Percentiles rank a stretch among this genome's conserved stretches.
Conservation (phyloP, 768 basidiomycete genomes). For the Rossbeevera mucosa region DNA sequence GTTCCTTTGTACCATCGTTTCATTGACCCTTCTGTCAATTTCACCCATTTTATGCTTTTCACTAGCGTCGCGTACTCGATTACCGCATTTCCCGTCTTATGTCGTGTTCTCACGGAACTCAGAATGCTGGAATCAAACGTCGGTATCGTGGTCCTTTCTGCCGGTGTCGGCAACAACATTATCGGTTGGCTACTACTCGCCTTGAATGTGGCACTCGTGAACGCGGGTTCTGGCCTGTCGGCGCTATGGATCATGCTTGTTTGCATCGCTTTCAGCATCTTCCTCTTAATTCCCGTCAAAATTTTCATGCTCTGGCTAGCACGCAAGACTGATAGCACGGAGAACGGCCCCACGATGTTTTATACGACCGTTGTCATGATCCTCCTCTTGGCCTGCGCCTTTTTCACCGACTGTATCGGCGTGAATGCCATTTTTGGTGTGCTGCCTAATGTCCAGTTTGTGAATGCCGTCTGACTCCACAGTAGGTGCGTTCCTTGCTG, state of each 20-base stretch:
- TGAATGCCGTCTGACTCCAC: background rate
- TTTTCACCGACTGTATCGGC: conserved; percentile 91
- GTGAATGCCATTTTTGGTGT: conserved; percentile 87
- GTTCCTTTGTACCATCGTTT: conserved; percentile 54
- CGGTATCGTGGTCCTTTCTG: conserved; percentile 88
- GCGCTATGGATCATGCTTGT: conserved; percentile 82
- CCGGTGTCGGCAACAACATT: conserved; percentile 87
- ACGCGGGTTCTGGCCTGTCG: conserved; percentile 74
- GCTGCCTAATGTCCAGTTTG: background rate
- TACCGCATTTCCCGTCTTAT: conserved; percentile 82
- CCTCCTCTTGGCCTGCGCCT: conserved; percentile 79
- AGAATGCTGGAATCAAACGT: conserved; percentile 89
- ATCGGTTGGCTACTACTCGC: conserved; percentile 88
- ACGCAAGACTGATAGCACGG: conserved; percentile 68
- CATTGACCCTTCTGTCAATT: conserved; percentile 59
- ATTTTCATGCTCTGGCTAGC: conserved; percentile 66
- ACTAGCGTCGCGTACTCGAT: conserved; percentile 88
- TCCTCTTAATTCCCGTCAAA: conserved; percentile 68
- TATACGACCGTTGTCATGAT: conserved; percentile 87
- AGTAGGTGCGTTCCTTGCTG: conserved; percentile 75
- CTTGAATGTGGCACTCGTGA: conserved; percentile 87
- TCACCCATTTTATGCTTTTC: conserved; percentile 92
- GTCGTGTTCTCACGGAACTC: conserved; percentile 84
- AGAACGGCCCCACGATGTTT: conserved; percentile 78
- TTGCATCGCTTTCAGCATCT: conserved; percentile 75